Evolutionary conservation across 441 rosid species (phyloP).

Genomic region (Pelargonium fulgidum): DNA sequence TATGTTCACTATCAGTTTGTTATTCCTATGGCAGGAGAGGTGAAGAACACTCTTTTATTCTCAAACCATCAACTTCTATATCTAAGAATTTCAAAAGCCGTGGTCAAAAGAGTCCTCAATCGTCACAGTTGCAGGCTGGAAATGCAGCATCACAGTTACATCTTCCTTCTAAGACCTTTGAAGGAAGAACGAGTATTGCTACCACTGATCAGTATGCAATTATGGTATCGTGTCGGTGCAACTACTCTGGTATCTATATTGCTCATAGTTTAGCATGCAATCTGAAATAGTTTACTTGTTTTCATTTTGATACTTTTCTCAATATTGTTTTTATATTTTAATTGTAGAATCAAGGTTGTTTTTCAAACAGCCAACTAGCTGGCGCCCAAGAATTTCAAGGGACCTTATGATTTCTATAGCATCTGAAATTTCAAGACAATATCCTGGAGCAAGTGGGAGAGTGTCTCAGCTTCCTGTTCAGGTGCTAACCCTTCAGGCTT

Average conservation of each 20-base stretch:
- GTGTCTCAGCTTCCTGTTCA: slow-evolving; percentile 87
- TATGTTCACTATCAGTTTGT: not conserved
- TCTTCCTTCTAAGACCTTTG: slow-evolving; percentile 44
- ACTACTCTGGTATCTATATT: slow-evolving; percentile 57
- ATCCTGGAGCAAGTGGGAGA: slow-evolving; percentile 51
- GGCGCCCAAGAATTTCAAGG: slow-evolving; percentile 83
- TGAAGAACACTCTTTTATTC: slow-evolving; percentile 93
- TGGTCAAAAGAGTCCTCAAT: slow-evolving; percentile 40
- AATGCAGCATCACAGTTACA: slow-evolving; percentile 34
- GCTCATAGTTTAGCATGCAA: no score
- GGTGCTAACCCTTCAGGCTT: slow-evolving; percentile 94
- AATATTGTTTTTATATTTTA: not conserved
- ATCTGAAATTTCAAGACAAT: slow-evolving; percentile 63
- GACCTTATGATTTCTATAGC: slow-evolving; percentile 93
- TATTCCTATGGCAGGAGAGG: slow-evolving; percentile 63
- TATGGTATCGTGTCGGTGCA: slow-evolving; percentile 91
- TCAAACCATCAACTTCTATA: slow-evolving; percentile 64
- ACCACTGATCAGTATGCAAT: slow-evolving; percentile 63
- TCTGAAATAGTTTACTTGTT: no score
- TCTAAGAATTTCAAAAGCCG: slow-evolving; percentile 50
- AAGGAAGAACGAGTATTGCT: slow-evolving; percentile 39
- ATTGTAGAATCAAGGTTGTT: slow-evolving; percentile 77
- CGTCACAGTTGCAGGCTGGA: slow-evolving; percentile 13
- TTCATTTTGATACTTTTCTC: not conserved
- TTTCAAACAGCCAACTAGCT: slow-evolving; percentile 79